Conservation (phyloP, 306 rosid genomes). For the Vigna hirtella region DNA sequence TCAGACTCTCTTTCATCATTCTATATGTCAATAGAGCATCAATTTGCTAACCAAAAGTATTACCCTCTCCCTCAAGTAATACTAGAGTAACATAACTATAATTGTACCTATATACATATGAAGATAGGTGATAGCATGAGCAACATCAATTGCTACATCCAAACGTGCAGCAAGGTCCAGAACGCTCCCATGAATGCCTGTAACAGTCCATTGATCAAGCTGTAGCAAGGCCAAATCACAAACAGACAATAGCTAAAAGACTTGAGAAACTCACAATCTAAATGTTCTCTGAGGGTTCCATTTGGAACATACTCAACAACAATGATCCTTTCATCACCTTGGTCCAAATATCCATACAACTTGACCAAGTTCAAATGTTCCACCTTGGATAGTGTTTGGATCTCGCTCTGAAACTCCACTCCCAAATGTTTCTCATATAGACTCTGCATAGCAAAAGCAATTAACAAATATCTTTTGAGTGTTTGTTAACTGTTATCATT, state of each 20-base stretch:
- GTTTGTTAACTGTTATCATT: not conserved
- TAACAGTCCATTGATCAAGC: slow-evolving; percentile 44
- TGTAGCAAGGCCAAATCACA: slow-evolving; percentile 25
- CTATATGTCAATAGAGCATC: not conserved
- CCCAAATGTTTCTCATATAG: slow-evolving; percentile 81
- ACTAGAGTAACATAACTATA: not conserved
- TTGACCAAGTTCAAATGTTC: slow-evolving; percentile 91
- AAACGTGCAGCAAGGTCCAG: slow-evolving; percentile 81
- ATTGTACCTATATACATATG: slow-evolving; percentile 86
- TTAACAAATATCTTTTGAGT: slow-evolving; percentile 23
- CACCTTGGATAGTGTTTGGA: slow-evolving; percentile 78
- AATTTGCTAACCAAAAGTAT: no score
- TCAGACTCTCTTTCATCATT: slow-evolving; percentile 45
- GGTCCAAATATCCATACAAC: slow-evolving; percentile 82
- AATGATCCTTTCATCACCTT: slow-evolving; percentile 73
- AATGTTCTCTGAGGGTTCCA: slow-evolving; percentile 93
- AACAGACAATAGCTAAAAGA: slow-evolving; percentile 4
- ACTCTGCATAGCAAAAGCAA: slow-evolving; percentile 60
- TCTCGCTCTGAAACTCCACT: slow-evolving; percentile 84
- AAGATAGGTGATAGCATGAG: slow-evolving; percentile 97
- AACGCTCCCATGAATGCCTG: slow-evolving; percentile 73
- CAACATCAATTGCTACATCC: slow-evolving; percentile 92
- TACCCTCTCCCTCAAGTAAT: not conserved
- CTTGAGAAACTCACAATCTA: slow-evolving; percentile 77
- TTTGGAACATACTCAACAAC: slow-evolving; percentile 92